phyloP scores from a whole-genome alignment of 202 grass and related monocot genomes.

The Cymbopogon flexuosus region DNA sequence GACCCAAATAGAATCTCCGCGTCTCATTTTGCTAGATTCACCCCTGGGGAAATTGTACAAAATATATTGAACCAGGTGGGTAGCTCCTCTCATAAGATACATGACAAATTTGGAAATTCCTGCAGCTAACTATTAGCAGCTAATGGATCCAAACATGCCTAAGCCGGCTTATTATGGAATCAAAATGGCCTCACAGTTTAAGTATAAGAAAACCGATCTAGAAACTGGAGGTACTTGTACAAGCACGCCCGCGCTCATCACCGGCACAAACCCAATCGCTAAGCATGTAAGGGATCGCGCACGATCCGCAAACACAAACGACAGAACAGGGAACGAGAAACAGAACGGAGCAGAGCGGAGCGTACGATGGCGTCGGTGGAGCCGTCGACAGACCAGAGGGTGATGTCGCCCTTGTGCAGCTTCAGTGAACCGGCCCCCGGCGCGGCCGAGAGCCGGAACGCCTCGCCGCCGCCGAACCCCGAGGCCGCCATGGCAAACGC shows the following conservation, averaged over 20 bases:
- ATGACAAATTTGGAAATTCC: background rate
- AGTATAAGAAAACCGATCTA: background rate
- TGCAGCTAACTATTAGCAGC: background rate
- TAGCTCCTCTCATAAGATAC: background rate
- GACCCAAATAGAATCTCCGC: background rate
- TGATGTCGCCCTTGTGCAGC: conserved; percentile 86
- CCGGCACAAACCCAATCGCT: background rate
- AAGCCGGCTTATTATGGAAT: background rate
- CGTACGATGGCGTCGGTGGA: conserved; percentile 79
- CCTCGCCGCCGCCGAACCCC: conserved; percentile 30
- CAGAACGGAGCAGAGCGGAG: background rate
- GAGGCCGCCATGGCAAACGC: conserved; percentile 41
- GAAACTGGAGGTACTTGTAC: background rate
- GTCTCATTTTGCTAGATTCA: background rate
- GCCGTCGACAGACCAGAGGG: conserved; percentile 70
- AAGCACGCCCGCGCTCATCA: background rate
- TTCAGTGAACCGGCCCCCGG: conserved; percentile 50
- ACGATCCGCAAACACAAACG: background rate
- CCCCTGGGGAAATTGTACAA: background rate
- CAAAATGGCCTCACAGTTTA: too few species aligned
- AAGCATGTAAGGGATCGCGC: background rate
- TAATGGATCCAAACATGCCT: background rate
- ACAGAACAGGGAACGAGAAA: background rate
- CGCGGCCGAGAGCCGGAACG: conserved; percentile 54
- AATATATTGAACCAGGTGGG: background rate